Evolutionary conservation across 1,284 basidiomycete species (phyloP).

Genomic region (Ustilago curta): DNA sequence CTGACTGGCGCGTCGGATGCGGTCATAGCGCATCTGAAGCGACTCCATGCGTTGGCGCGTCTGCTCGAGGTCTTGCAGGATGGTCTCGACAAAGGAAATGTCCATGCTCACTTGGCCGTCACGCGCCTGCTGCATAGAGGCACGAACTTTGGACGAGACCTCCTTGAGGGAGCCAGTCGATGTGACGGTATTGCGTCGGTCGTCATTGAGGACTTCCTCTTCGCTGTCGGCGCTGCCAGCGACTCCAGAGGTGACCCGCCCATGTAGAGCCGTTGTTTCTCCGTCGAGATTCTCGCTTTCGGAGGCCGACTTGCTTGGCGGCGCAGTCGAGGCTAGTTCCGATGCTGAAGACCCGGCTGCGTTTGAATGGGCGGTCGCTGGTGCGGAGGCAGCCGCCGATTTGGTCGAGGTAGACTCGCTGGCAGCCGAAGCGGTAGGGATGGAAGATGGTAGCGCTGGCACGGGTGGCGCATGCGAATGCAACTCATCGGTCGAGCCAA

Average conservation of each 20-base stretch:
- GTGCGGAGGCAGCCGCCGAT: background rate
- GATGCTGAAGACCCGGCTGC: background rate
- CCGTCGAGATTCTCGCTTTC: background rate
- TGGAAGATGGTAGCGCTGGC: slow-evolving; percentile 22
- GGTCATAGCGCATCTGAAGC: slow-evolving; percentile 83
- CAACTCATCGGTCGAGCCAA: slow-evolving; percentile 53
- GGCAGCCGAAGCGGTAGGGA: slow-evolving; percentile 3
- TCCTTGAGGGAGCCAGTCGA: slow-evolving; percentile 48
- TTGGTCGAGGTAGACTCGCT: too few relatives aligned
- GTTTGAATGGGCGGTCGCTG: background rate
- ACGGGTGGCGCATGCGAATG: slow-evolving; percentile 22
- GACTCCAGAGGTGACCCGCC: background rate
- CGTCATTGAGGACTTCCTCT: slow-evolving; percentile 33
- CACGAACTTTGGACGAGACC: slow-evolving; percentile 72
- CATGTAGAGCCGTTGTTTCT: background rate
- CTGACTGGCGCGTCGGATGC: slow-evolving; percentile 82
- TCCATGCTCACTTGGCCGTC: slow-evolving; percentile 79
- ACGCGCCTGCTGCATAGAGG: slow-evolving; percentile 76
- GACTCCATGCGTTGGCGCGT: slow-evolving; percentile 76
- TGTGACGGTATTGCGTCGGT: slow-evolving; percentile 4
- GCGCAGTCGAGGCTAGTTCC: background rate
- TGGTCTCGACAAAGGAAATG: slow-evolving; percentile 78
- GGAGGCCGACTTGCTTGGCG: background rate
- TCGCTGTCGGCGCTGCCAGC: slow-evolving; percentile 23
- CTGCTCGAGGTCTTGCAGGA: slow-evolving; percentile 78